Percentiles rank a stretch among this genome's conserved stretches.
Conservation (phyloP, 2,329 filamentous ascomycete species). For the Bipolaris sorokiniana region DNA sequence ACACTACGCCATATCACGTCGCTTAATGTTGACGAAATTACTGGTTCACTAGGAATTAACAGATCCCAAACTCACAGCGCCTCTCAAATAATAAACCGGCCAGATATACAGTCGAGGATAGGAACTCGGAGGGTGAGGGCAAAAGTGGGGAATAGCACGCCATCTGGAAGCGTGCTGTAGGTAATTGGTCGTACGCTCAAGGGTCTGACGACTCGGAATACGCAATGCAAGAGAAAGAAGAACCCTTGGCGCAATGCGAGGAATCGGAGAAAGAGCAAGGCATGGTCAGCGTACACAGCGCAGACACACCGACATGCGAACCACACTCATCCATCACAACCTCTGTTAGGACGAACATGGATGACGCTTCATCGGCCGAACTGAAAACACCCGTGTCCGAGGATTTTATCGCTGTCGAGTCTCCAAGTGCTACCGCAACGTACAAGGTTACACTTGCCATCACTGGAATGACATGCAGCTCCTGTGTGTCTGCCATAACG, state of each 20-base stretch:
- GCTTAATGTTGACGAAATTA: constrained; percentile 51
- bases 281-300: constrained; percentile 25
- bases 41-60: constrained; percentile 58
- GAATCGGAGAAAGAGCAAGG: constrained; percentile 43
- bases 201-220: constrained; percentile 17
- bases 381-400: constrained; percentile 21
- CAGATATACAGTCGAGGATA: constrained; percentile 23
- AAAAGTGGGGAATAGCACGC: constrained; percentile 37
- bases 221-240: constrained; percentile 40
- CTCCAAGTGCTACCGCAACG: background rate
- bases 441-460: constrained; percentile 56
- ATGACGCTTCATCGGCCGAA: constrained; percentile 17
- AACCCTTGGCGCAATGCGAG: constrained; percentile 44
- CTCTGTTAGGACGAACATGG: constrained; percentile 18
- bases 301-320: constrained; percentile 21
- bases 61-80: constrained; percentile 66
- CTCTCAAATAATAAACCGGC: constrained; percentile 39
- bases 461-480: constrained; percentile 66
- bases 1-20: constrained; percentile 57
- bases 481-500: constrained; percentile 61
- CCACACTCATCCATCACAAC: constrained; percentile 19
- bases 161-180: constrained; percentile 46
- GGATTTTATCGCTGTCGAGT: constrained; percentile 28
- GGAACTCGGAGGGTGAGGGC: constrained; percentile 10
- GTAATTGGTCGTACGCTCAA: constrained; percentile 34